These are phyloP conservation scores for Alnus glutinosa DNA, from an alignment of 306 rosid species.

Conservation along the genomic window DNA sequence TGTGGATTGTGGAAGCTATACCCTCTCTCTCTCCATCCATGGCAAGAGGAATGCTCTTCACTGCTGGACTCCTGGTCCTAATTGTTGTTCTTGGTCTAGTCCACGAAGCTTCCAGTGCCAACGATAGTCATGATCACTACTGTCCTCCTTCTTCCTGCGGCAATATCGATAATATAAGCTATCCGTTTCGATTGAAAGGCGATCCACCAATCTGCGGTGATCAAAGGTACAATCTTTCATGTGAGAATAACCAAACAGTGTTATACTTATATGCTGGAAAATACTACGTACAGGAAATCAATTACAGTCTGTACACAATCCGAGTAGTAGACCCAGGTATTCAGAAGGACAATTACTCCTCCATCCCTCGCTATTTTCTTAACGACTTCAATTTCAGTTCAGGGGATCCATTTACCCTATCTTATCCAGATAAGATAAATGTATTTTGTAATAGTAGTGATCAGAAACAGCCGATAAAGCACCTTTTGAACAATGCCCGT, in stretches of 20 bases:
- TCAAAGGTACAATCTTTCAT: neutral
- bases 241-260: constrained; percentile 26
- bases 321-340: constrained; percentile 6
- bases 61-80: neutral
- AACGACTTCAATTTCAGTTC: neutral
- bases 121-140: neutral
- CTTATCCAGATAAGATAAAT: no score
- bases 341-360: neutral
- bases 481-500: no score
- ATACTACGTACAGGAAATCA: constrained; percentile 2
- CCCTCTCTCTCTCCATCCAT: neutral
- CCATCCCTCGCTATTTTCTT: constrained; percentile 13
- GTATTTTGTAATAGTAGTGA: neutral
- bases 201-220: constrained; percentile 8
- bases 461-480: neutral
- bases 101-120: neutral
- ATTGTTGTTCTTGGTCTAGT: neutral
- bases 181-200: constrained; percentile 25
- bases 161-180: constrained; percentile 17
- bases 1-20: neutral
- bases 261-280: neutral
- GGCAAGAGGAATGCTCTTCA: neutral
- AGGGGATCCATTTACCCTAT: neutral
- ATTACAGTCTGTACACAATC: constrained; percentile 27
- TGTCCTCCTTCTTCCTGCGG: constrained; percentile 12